These are phyloP conservation scores for Ogataea wickerhamii DNA, from an alignment of 805 yeast species.

Conservation along the genomic window DNA sequence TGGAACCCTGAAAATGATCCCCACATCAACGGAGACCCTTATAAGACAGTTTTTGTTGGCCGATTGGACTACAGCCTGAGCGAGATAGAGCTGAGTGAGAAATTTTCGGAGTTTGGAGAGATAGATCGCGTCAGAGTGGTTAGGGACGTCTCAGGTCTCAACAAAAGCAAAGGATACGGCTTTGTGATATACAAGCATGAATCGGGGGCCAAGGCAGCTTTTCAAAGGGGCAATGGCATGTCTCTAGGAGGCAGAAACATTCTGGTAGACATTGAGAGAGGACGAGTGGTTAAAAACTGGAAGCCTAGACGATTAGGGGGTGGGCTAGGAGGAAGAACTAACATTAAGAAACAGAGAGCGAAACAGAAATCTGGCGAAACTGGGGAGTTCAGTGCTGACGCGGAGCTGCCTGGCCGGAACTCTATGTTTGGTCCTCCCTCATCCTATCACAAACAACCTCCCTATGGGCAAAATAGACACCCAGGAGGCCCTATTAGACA, in stretches of 20 bases:
- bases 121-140: conserved; percentile 62
- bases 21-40: conserved; percentile 66
- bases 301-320: conserved; percentile 80
- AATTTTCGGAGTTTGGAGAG: conserved; percentile 63
- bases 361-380: background rate
- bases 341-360: conserved; percentile 8
- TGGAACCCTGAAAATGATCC: conserved; percentile 62
- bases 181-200: conserved; percentile 69
- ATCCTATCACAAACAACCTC: conserved; percentile 7
- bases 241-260: conserved; percentile 51
- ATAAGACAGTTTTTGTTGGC: conserved; percentile 71
- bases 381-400: too few relatives aligned
- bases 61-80: conserved; percentile 61
- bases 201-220: conserved; percentile 57
- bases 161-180: conserved; percentile 75
- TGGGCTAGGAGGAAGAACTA: conserved; percentile 72
- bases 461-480: conserved; percentile 1
- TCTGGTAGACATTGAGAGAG: conserved; percentile 71
- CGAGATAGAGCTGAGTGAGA: conserved; percentile 65
- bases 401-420: too few relatives aligned
- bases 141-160: conserved; percentile 39
- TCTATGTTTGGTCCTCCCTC: conserved; percentile 21
- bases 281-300: conserved; percentile 63
- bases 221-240: conserved; percentile 52
- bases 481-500: conserved; percentile 2